Percentiles rank a stretch among this genome's conserved stretches.
These are phyloP conservation scores for Choanephora cucurbitarum DNA, from an alignment of 371 early-diverging fungal species.

Conservation along the genomic window DNA sequence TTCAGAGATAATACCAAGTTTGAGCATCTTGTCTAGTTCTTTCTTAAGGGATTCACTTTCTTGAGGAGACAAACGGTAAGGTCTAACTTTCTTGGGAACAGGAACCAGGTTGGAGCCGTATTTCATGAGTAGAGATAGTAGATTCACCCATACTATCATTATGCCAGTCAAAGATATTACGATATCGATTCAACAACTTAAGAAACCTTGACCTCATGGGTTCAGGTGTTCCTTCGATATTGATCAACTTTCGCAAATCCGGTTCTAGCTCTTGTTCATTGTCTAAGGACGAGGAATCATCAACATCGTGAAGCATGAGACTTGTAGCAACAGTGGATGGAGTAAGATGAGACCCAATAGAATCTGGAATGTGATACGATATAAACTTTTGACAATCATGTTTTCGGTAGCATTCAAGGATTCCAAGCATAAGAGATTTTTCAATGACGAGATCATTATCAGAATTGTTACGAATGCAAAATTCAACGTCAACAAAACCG, in stretches of 20 bases:
- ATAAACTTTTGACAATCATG: no score
- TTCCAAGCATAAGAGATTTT: no score
- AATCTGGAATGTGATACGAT: no score
- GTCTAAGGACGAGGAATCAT: not conserved
- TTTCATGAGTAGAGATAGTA: not conserved
- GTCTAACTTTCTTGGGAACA: constrained; percentile 1
- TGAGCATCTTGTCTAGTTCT: constrained; percentile 12
- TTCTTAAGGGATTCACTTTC: constrained; percentile 1
- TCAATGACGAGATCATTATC: no score
- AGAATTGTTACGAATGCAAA: no score
- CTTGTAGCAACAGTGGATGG: no score
- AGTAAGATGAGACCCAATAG: no score
- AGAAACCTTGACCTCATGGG: no score
- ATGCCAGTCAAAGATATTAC: constrained; percentile 8
- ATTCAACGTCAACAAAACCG: no score
- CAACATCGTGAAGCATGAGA: no score
- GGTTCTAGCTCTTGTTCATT: not conserved
- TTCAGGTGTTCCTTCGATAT: not conserved
- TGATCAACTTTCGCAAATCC: not conserved
- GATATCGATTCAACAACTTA: not conserved
- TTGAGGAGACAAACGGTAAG: not conserved
- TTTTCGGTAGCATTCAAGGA: no score
- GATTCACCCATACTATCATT: constrained; percentile 9
- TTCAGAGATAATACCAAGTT: constrained; percentile 14
- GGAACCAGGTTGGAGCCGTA: constrained; percentile 2